These are phyloP conservation scores for Arachis stenosperma DNA, from an alignment of 306 rosid genomes.

Conservation along the genomic window DNA sequence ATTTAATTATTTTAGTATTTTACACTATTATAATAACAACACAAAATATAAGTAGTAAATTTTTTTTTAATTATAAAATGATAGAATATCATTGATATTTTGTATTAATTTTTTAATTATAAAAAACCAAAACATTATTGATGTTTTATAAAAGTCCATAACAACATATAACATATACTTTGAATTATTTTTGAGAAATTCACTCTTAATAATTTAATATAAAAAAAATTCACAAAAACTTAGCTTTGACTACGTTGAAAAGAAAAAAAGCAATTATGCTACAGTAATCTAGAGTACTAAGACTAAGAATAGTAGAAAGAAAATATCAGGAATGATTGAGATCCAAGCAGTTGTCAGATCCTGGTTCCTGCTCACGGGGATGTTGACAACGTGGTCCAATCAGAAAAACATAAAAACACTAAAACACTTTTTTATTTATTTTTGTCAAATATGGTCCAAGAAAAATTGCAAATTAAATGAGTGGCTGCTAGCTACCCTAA, in stretches of 20 bases:
- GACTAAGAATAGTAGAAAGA: neutral
- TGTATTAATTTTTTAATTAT: no score
- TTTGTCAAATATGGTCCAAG: conserved; percentile 9
- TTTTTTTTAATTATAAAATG: no score
- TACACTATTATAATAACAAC: no score
- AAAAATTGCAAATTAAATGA: conserved; percentile 4
- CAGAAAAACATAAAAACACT: neutral
- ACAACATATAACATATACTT: no score
- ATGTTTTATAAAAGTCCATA: no score
- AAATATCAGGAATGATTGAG: conserved; percentile 2
- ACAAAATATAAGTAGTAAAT: no score
- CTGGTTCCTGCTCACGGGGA: conserved; percentile 26
- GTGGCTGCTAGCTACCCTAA: conserved; percentile 9
- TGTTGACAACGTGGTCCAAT: conserved; percentile 26
- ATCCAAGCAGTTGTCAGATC: conserved; percentile 24
- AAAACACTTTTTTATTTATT: neutral
- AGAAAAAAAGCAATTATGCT: neutral
- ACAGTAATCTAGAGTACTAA: neutral
- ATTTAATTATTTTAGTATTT: no score
- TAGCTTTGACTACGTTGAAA: neutral
- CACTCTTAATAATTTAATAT: no score
- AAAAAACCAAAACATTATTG: no score
- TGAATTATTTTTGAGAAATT: no score
- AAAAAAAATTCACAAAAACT: conserved; percentile 10
- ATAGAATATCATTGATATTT: no score